Evolutionary conservation across 1,284 basidiomycete species (phyloP).

Genomic region (Coniophora puteana): DNA sequence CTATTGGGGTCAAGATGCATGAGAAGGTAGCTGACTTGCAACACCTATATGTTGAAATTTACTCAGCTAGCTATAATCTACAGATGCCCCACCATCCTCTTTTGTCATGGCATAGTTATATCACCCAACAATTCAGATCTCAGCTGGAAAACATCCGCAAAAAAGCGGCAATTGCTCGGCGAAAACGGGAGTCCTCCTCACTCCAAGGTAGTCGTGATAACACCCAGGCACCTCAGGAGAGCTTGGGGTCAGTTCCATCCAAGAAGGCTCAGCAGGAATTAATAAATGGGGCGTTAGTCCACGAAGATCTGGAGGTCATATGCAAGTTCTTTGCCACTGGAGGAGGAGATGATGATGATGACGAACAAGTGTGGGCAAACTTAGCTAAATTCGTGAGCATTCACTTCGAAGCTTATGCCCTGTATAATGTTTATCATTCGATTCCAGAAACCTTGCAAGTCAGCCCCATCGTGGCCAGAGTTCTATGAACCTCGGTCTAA

Average conservation of each 20-base stretch:
- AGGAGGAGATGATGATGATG: conserved; percentile 40
- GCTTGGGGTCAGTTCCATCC: no score
- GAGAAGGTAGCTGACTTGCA: conserved; percentile 33
- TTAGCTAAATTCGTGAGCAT: conserved; percentile 33
- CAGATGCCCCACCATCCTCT: conserved; percentile 45
- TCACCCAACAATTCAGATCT: conserved; percentile 24
- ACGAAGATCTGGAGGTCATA: conserved; percentile 43
- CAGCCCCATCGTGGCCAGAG: conserved; percentile 47
- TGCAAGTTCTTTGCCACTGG: conserved; percentile 48
- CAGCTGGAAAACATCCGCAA: conserved; percentile 26
- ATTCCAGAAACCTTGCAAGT: conserved; percentile 42
- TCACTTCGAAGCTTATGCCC: neutral
- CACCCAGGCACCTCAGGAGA: no score
- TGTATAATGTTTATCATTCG: conserved; percentile 6
- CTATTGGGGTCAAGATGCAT: conserved; percentile 30
- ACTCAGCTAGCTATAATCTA: conserved; percentile 3
- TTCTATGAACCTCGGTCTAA: conserved; percentile 48
- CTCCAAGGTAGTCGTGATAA: no score
- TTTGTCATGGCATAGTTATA: conserved; percentile 33
- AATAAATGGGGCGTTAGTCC: conserved; percentile 14
- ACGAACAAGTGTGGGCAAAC: conserved; percentile 45
- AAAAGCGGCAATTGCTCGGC: conserved; percentile 28
- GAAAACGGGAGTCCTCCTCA: no score
- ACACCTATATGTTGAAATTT: conserved; percentile 1
- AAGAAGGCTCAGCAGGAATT: conserved; percentile 1